Conservation (phyloP, 2,329 filamentous ascomycete genomes). For the Ceratocystis variospora region DNA sequence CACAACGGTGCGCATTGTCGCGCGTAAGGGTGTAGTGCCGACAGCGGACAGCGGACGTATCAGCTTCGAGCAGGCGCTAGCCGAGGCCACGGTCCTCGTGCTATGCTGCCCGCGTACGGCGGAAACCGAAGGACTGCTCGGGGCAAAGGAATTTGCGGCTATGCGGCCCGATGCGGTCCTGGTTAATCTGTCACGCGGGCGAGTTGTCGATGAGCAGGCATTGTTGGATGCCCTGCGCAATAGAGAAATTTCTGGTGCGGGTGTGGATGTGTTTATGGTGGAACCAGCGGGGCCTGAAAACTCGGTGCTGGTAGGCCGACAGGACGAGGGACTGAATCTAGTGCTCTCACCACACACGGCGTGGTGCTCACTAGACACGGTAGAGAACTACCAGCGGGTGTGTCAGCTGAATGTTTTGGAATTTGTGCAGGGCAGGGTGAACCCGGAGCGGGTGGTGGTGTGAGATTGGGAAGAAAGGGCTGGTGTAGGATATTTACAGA, state of each 20-base stretch:
- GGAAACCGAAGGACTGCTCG: constrained; percentile 59
- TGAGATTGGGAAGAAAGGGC: background rate
- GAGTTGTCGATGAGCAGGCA: constrained; percentile 65
- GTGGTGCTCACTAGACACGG: constrained; percentile 18
- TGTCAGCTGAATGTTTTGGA: constrained; percentile 16
- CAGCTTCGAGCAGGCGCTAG: constrained; percentile 40
- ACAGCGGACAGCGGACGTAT: constrained; percentile 2
- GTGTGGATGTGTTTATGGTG: constrained; percentile 64
- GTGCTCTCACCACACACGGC: constrained; percentile 19
- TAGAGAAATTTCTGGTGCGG: constrained; percentile 61
- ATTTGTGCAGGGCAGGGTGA: constrained; percentile 8
- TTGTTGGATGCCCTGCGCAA: constrained; percentile 55
- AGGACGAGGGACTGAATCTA: constrained; percentile 15
- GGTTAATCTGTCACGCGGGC: constrained; percentile 66
- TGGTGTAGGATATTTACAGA: background rate
- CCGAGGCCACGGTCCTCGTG: constrained; percentile 60
- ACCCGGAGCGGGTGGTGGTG: constrained; percentile 10
- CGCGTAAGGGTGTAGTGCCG: constrained; percentile 4
- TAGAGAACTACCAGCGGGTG: constrained; percentile 18
- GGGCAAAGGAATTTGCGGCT: constrained; percentile 24
- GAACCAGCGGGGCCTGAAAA: constrained; percentile 45
- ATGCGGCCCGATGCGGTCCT: constrained; percentile 66
- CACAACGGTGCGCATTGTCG: constrained; percentile 6
- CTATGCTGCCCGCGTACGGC: constrained; percentile 70
- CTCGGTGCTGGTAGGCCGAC: background rate